Percentiles rank a stretch among this genome's conserved stretches.
Conservation (phyloP, 257 asterid genomes). For the Solanum chaucha region DNA sequence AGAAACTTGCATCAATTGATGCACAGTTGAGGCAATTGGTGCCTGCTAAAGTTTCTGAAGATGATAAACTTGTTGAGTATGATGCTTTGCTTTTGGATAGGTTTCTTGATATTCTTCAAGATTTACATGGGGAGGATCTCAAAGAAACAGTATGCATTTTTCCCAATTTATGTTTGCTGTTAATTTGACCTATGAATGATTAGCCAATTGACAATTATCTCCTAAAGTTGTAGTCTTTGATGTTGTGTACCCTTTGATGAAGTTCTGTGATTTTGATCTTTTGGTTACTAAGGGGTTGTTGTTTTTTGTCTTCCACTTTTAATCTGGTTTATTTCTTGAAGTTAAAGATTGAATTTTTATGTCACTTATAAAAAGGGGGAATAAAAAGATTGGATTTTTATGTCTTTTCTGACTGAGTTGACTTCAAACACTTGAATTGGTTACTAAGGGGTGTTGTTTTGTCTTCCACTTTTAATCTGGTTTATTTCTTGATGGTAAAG, state of each 20-base stretch:
- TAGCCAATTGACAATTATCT: background rate
- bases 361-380: background rate
- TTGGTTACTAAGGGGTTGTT: background rate
- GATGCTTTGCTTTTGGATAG: constrained; percentile 47
- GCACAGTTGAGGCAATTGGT: constrained; percentile 40
- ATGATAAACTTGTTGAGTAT: no score
- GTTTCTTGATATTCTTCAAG: constrained; percentile 45
- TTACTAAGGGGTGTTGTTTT: background rate
- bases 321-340: background rate
- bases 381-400: background rate
- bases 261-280: background rate
- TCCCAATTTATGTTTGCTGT: background rate
- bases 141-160: constrained; percentile 24
- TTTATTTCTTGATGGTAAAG: background rate
- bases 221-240: background rate
- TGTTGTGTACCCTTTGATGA: background rate
- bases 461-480: background rate
- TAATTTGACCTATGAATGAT: background rate
- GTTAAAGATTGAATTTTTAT: background rate
- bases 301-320: background rate
- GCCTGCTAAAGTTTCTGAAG: constrained; percentile 38
- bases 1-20: constrained; percentile 43
- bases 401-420: background rate
- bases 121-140: constrained; percentile 39
- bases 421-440: background rate